These are phyloP conservation scores for Emmonsiellopsis sp. DNA, from an alignment of 2,329 filamentous ascomycete species.

Conservation along the genomic window DNA sequence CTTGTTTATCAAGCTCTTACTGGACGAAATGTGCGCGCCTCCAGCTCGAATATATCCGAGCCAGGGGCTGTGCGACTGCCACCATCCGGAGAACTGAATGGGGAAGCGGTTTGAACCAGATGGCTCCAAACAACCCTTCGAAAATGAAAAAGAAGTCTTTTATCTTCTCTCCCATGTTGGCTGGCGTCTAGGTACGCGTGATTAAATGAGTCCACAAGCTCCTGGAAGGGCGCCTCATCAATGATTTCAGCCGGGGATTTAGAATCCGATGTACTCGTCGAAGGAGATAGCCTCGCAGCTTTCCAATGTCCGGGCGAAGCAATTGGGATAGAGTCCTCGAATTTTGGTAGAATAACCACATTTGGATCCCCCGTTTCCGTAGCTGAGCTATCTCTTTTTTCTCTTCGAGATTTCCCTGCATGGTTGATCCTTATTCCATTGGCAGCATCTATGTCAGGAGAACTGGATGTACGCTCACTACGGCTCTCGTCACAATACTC, in stretches of 20 bases:
- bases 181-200: conserved; percentile 12
- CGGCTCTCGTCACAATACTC: conserved; percentile 36
- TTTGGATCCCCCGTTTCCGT: conserved; percentile 34
- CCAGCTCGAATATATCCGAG: conserved; percentile 35
- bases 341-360: conserved; percentile 40
- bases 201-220: conserved; percentile 12
- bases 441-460: conserved; percentile 5
- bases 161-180: conserved; percentile 21
- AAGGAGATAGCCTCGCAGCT: conserved; percentile 23
- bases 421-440: conserved; percentile 10
- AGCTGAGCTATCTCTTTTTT: conserved; percentile 8
- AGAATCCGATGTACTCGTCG: conserved; percentile 22
- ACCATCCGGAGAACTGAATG: conserved; percentile 12
- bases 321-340: conserved; percentile 34
- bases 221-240: conserved; percentile 15
- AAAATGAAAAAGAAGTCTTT: conserved; percentile 29
- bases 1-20: conserved; percentile 27
- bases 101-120: conserved; percentile 23
- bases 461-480: background rate
- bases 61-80: conserved; percentile 20
- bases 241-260: conserved; percentile 18
- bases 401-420: conserved; percentile 19
- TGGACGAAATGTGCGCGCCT: conserved; percentile 42
- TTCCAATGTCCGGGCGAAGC: conserved; percentile 22
- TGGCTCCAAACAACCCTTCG: conserved; percentile 33